Base-by-base conservation (phyloP, 331 rosid species). In the Quercus phellos region DNA sequence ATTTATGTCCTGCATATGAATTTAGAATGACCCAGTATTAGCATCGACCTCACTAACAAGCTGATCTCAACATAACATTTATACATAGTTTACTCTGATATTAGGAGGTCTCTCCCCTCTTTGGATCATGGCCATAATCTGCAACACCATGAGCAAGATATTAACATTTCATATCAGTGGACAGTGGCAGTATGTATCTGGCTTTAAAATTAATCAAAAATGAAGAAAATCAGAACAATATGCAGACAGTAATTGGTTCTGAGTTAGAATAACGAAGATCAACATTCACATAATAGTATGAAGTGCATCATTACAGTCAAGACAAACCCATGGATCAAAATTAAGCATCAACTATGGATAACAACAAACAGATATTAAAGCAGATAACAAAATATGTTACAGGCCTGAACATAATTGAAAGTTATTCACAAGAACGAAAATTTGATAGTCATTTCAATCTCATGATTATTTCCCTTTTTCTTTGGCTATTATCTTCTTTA, bases 51-150 rank as follows among this genome's bases (percentile, higher is more conserved):
- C 66, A 66, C 63, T 74, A 81, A 56, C 55, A 70, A 72, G 78
- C 74, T 42, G 80, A 74, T 76, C 71, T 66, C 51, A 70, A 34
- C 13, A 70, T 54, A 35, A 26, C 81, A 68, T 32, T 26, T 66
- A 66, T 51, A 32, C 10, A 58, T 22, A 32, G 26, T 51, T 84
- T 89, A 95, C 99, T 85, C 90, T 91, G 80, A 85, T 85, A 87
- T 95, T 95, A 55, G 96, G 75, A 81, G 98, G 91, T 83, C 84
- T 95, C 83, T 95, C 98, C 86, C 99, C 98, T 85, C 98, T 87
- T 80, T 91, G 99, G 74, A 95, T 85, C 97, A 89, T 91, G 79
- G 93, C 90, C 98, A 93, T 84, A 84, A 91, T 87, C 99, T 95
- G 92, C 84, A 84, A 69, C 27, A 73, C 29, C 60, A 85, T 38